These are phyloP conservation scores for Pugionium dolabratum DNA, from an alignment of 345 rosid genomes.

Conservation along the genomic window DNA sequence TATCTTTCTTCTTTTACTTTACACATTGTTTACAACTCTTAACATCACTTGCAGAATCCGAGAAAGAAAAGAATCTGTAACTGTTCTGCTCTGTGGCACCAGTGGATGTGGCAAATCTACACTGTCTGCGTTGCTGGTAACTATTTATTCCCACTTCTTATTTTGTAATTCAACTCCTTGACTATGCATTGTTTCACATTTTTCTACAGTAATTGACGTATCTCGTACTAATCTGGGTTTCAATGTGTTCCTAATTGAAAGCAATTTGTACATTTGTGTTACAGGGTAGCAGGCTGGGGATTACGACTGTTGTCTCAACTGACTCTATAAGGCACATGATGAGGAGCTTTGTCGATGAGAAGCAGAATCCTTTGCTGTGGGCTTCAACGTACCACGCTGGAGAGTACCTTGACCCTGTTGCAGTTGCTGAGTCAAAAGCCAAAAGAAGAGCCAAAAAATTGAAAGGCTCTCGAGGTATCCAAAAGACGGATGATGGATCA, in stretches of 20 bases:
- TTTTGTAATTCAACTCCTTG: slow-evolving; percentile 20
- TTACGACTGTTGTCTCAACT: slow-evolving; percentile 94
- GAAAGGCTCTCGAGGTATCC: slow-evolving; percentile 47
- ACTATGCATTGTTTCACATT: not conserved
- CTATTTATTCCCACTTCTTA: slow-evolving; percentile 30
- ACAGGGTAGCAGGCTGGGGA: slow-evolving; percentile 80
- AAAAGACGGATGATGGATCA: slow-evolving; percentile 46
- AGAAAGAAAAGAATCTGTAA: slow-evolving; percentile 96
- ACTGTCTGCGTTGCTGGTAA: slow-evolving; percentile 96
- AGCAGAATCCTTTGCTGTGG: slow-evolving; percentile 95
- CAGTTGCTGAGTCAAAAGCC: slow-evolving; percentile 93
- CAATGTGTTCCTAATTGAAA: too few relatives aligned
- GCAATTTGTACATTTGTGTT: not conserved
- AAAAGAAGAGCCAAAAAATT: slow-evolving; percentile 71
- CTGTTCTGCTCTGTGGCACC: slow-evolving; percentile 96
- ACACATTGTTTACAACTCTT: not conserved
- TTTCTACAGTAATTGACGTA: too few relatives aligned
- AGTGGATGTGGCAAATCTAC: slow-evolving; percentile 99
- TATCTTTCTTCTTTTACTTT: not conserved
- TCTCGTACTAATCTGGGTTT: too few relatives aligned
- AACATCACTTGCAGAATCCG: slow-evolving; percentile 69
- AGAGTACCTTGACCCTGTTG: slow-evolving; percentile 85
- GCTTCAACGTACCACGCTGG: slow-evolving; percentile 99
- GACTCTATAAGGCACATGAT: slow-evolving; percentile 99
- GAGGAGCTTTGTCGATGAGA: slow-evolving; percentile 97